These are phyloP conservation scores for Xylaria multiplex DNA, from an alignment of 2,329 filamentous ascomycete genomes.

Conservation along the genomic window DNA sequence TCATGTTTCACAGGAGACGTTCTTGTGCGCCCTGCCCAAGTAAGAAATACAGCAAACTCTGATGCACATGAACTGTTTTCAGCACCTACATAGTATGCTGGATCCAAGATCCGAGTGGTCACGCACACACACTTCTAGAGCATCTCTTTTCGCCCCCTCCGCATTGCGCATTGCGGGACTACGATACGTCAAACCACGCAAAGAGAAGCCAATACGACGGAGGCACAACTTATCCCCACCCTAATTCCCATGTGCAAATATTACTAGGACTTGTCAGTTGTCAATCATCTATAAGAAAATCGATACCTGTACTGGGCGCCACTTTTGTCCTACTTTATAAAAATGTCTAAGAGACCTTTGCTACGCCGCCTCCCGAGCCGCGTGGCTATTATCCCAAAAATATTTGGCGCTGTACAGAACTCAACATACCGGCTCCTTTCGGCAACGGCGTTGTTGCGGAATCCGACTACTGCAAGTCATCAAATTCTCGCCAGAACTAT, in stretches of 20 bases:
- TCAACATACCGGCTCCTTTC: constrained; percentile 5
- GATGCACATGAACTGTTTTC: constrained; percentile 28
- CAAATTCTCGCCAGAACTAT: constrained; percentile 7
- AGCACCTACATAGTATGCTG: constrained; percentile 1
- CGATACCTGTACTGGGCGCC: neutral
- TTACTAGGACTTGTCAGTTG: neutral
- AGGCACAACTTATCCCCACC: neutral
- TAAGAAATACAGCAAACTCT: constrained; percentile 35
- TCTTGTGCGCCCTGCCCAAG: constrained; percentile 37
- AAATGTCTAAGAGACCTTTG: constrained; percentile 6
- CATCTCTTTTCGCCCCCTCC: constrained; percentile 15
- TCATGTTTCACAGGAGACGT: constrained; percentile 44
- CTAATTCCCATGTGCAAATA: neutral
- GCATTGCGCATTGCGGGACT: constrained; percentile 11
- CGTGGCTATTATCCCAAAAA: constrained; percentile 4
- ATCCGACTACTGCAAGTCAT: constrained; percentile 32
- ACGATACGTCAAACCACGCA: constrained; percentile 2
- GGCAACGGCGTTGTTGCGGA: constrained; percentile 19
- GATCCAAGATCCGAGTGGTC: constrained; percentile 13
- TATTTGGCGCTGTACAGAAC: constrained; percentile 8
- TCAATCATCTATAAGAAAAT: neutral
- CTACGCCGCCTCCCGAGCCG: constrained; percentile 18
- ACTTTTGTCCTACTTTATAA: constrained; percentile 1
- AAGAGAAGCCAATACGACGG: constrained; percentile 13
- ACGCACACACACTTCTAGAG: constrained; percentile 1